Base-by-base conservation (phyloP, 805 yeast species). In the Saccharomyces jurei region DNA sequence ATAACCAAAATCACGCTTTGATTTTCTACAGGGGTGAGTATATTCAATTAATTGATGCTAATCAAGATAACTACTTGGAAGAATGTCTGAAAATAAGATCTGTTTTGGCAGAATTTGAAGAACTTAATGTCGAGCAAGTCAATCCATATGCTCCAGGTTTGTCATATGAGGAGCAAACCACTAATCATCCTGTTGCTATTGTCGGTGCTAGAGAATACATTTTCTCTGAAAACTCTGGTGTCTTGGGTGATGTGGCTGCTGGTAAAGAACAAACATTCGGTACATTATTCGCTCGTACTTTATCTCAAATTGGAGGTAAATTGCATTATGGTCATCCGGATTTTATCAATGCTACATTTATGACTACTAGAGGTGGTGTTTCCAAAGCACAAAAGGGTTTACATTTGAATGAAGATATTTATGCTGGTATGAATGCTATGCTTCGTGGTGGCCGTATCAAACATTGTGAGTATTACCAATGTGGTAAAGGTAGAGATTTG, bases 181-280 rank as follows among this genome's bases (percentile, higher is more conserved):
- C 74, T 25, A 69, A 73, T 55, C 80, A 80, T 63, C 91, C 91
- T 41, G 94, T 87, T 60, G 94, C 95, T 32, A 86, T 87, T 62
- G 85, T 87, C 58, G 95, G 95, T 73, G 89, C 94, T 31, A 79
- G 95, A 75, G 95, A 87, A 71, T 87, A 87, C 70, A 86, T 87
- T 65, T 87, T 87, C 80, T 86, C 92, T 52, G 94, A 87, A 72
- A 87, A 86, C 74, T 80, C 89, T 57, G 95, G 95, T 72, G 82
- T 87, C 60, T 75, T 87, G 52, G 95, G 94, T 75, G 95, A 87
- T 74, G 86, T 87, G 67, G 95, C 95, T 52, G 95, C 95, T 50
- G 94, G 94, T 73, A 87, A 87, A 70, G 95, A 87, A 76, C 95
- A 87, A 73, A 86, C 94, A 54, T 87, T 87, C 67, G 95, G 95